phyloP scores from a whole-genome alignment of 2,329 filamentous ascomycete genomes.

The Stachybotrys echinatus region DNA sequence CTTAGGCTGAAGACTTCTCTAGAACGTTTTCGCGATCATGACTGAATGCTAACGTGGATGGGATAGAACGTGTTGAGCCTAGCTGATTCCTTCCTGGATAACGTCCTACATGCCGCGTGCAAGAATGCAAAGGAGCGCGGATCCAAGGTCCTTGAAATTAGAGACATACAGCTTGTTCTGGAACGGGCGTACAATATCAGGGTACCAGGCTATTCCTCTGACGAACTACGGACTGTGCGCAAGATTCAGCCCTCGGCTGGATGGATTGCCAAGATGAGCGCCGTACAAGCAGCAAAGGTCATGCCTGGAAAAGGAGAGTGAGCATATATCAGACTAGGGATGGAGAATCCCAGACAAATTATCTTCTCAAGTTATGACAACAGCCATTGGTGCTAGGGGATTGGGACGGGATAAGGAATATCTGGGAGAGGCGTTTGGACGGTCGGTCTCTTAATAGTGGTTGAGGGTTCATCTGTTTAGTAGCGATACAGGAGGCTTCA shows the following conservation, averaged over 20 bases:
- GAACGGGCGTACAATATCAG: constrained; percentile 86
- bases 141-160: constrained; percentile 83
- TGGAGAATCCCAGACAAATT: too few relatives aligned
- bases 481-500: too few relatives aligned
- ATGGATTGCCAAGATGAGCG: constrained; percentile 97
- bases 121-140: constrained; percentile 89
- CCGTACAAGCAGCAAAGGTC: constrained; percentile 89
- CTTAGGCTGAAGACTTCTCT: constrained; percentile 3
- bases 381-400: too few relatives aligned
- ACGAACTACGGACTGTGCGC: constrained; percentile 89
- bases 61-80: constrained; percentile 77
- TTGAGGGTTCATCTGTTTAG: too few relatives aligned
- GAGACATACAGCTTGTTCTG: constrained; percentile 76
- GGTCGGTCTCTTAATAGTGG: too few relatives aligned
- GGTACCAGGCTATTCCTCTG: constrained; percentile 89
- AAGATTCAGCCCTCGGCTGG: constrained; percentile 83
- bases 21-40: neutral
- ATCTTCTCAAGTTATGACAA: too few relatives aligned
- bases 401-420: too few relatives aligned
- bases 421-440: too few relatives aligned
- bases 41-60: constrained; percentile 11
- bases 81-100: constrained; percentile 93
- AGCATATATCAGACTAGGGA: too few relatives aligned
- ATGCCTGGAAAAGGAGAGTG: constrained; percentile 56
- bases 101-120: constrained; percentile 80